Conservation (phyloP, 257 asterid species). For the Gardenia jasminoides region DNA sequence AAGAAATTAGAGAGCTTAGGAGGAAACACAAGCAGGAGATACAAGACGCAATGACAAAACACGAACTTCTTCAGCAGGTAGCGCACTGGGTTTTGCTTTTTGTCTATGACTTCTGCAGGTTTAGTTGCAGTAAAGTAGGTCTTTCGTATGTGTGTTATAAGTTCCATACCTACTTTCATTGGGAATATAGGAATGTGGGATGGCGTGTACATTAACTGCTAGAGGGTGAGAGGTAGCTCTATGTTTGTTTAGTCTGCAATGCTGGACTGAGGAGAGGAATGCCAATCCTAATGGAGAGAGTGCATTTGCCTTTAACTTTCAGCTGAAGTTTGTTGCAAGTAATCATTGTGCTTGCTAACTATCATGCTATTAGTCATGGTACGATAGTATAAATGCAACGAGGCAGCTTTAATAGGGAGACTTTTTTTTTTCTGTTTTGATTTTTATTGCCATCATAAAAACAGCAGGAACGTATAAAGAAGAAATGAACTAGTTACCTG, state of each 20-base stretch:
- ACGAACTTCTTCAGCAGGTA: slow-evolving; percentile 93
- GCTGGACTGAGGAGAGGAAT: neutral
- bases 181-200: neutral
- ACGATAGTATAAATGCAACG: neutral
- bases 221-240: neutral
- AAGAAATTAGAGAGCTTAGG: slow-evolving; percentile 73
- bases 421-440: neutral
- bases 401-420: neutral
- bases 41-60: slow-evolving; percentile 73
- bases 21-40: slow-evolving; percentile 89
- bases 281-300: neutral
- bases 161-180: neutral
- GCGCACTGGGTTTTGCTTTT: slow-evolving; percentile 10
- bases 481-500: neutral
- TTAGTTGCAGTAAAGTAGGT: neutral
- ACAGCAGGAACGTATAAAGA: neutral
- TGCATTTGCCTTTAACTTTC: neutral
- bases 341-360: neutral
- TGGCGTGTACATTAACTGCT: neutral
- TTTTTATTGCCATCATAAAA: neutral
- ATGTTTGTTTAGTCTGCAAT: neutral
- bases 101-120: neutral
- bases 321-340: neutral
- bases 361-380: neutral
- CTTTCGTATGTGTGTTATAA: neutral